Base-by-base conservation (phyloP, 1,284 basidiomycete genomes). In the Puccinia hordei region DNA sequence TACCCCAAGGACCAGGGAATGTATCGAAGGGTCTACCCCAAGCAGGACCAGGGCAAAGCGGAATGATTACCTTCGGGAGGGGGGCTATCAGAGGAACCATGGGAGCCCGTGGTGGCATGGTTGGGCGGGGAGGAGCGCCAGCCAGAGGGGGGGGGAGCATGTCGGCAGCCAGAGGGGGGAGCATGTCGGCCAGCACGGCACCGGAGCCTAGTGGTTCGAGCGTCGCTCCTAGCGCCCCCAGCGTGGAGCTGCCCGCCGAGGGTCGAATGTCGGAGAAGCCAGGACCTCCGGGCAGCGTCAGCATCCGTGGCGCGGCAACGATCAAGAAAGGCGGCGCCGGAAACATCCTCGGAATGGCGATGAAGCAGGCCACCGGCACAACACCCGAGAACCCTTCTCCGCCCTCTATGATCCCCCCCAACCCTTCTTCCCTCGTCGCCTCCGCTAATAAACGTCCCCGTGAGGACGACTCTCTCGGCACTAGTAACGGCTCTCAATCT, bases 261-360 rank as follows among this genome's bases (percentile, higher is more conserved):
- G 57, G 73, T 6, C 51, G 73, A 17, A 74, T 63, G 73, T 24
- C 73, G 57, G 57, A 74, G n/a, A 27, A 41, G 57, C 27, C 35
- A 9, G 22, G 15, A n/a, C 57, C n/a, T 24, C 35, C 33, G 17
- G 73, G 57, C 30, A 65, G 57, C n/a, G 46, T 76, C 1, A 66
- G 27, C 19, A 76, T 76, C 24, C 57, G 61, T 8, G 73, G 73
- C 8, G 73, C 73, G 1, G 73, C 73, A 19, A 57, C 73, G 53
- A 68, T 49, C 41, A 76, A 76, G 61, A 63, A 61, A 27, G 73
- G 44, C 2, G 73, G 57, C 24, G 30, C 30, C 1, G 73, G 73
- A 33, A 8, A 22, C 19, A 19, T 76, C 19, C 33, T 76, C n/a
- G 73, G 73, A 12, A 61, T 55, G 49, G 73, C 73, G 15, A 53